A percentile compares a stretch with the other conserved stretches of the same genome.
Evolutionary conservation across 2,329 filamentous ascomycete genomes (phyloP).

Genomic region (Aotearoamyces nothofagi): DNA sequence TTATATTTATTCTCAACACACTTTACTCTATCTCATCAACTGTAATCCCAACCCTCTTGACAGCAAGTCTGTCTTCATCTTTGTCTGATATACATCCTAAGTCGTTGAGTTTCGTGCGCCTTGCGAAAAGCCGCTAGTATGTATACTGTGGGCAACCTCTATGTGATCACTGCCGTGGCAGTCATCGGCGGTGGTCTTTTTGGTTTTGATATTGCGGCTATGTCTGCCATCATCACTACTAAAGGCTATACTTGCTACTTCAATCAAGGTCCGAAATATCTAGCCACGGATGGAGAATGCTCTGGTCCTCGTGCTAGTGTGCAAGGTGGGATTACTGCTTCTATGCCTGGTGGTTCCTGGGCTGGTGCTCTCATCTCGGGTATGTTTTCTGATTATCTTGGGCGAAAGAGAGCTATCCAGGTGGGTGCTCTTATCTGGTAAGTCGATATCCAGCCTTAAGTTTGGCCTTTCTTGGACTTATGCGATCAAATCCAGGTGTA

Average conservation of each 20-base stretch:
- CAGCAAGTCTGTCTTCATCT: no score
- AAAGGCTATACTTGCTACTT: conserved; percentile 36
- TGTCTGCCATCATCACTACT: conserved; percentile 39
- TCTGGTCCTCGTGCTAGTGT: no score
- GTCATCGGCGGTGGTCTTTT: conserved; percentile 3
- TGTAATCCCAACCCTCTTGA: no score
- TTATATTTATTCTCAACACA: neutral
- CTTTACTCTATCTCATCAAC: neutral
- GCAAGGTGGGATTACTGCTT: conserved; percentile 53
- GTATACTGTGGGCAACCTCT: conserved; percentile 1
- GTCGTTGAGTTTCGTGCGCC: no score
- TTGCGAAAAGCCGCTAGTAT: neutral
- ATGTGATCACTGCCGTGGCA: conserved; percentile 2
- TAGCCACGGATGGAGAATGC: no score
- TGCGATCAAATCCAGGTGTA: no score
- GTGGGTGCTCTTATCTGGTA: conserved; percentile 31
- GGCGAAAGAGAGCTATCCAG: conserved; percentile 32
- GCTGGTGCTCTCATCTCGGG: conserved; percentile 46
- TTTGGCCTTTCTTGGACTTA: no score
- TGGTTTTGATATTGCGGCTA: conserved; percentile 41
- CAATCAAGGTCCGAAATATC: no score
- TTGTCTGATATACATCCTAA: no score
- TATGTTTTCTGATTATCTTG: conserved; percentile 38
- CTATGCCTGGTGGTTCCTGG: conserved; percentile 59
- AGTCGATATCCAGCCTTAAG: no score